Evolutionary conservation across 345 rosid species (phyloP).

Genomic region (Dipteronia sinensis): DNA sequence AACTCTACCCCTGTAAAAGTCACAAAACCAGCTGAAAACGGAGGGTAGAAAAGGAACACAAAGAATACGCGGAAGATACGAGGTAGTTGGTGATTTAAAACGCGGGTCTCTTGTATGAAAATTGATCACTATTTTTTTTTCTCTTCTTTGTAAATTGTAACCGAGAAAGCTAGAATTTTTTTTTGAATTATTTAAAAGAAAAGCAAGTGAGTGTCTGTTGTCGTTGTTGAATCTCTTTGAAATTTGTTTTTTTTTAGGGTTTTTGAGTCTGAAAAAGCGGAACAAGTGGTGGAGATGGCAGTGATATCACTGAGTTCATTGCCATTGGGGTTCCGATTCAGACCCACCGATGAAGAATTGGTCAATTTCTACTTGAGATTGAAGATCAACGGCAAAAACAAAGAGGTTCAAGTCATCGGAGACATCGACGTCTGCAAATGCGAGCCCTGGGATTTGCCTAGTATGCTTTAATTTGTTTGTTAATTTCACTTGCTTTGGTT

Average conservation of each 20-base stretch:
- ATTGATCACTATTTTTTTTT: not conserved
- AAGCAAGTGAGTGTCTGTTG: not conserved
- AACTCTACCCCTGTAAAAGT: constrained; percentile 8
- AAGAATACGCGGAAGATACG: constrained; percentile 14
- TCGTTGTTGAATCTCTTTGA: not conserved
- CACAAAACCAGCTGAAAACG: rapidly evolving
- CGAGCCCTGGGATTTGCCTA: constrained; percentile 99
- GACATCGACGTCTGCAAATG: constrained; percentile 87
- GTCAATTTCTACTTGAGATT: constrained; percentile 62
- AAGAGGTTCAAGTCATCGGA: constrained; percentile 58
- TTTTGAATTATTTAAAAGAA: not conserved
- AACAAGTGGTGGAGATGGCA: constrained; percentile 31
- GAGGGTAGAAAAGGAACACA: not conserved
- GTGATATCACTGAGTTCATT: constrained; percentile 51
- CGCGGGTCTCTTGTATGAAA: not conserved
- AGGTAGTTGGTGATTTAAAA: not conserved
- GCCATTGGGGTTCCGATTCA: constrained; percentile 86
- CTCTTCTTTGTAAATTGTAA: not conserved
- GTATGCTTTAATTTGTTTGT: constrained; percentile 32
- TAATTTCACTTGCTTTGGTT: not conserved
- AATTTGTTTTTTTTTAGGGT: not conserved
- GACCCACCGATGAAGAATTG: constrained; percentile 88
- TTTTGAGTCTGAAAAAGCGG: not conserved
- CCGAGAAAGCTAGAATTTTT: not conserved
- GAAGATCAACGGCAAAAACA: constrained; percentile 73